A percentile compares a stretch with the other conserved stretches of the same genome.
phyloP scores from a whole-genome alignment of 495 filamentous ascomycete species.

The Usnea hakonensis region DNA sequence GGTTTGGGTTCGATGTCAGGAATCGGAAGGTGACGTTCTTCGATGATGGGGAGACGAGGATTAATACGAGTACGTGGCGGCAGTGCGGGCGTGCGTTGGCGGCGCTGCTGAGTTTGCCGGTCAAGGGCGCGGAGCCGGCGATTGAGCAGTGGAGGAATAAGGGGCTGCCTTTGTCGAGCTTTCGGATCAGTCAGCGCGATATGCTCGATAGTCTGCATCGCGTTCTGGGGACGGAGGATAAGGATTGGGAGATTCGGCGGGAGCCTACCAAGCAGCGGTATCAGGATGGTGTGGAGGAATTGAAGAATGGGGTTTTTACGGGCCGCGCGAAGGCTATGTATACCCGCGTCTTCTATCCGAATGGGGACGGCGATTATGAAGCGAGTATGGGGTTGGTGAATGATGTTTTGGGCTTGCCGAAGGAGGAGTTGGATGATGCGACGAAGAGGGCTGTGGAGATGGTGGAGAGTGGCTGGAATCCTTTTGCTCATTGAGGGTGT shows the following conservation, averaged over 20 bases:
- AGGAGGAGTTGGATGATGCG: constrained; percentile 50
- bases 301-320: constrained; percentile 27
- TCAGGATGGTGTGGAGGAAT: constrained; percentile 31
- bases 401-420: constrained; percentile 41
- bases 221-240: constrained; percentile 41
- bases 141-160: constrained; percentile 32
- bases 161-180: constrained; percentile 36
- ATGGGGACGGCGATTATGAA: constrained; percentile 36
- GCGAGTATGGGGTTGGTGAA: constrained; percentile 36
- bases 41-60: constrained; percentile 39
- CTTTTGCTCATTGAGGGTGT: not conserved
- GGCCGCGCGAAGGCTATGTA: constrained; percentile 48
- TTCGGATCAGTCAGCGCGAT: constrained; percentile 41
- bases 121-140: constrained; percentile 25
- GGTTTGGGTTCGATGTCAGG: constrained; percentile 32
- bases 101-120: constrained; percentile 31
- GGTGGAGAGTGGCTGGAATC: constrained; percentile 14
- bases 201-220: constrained; percentile 45
- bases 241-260: constrained; percentile 48
- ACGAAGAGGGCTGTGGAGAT: constrained; percentile 35
- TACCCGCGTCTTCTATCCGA: constrained; percentile 39
- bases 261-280: constrained; percentile 39
- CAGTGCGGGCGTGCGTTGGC: constrained; percentile 42
- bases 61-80: constrained; percentile 33
- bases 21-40: constrained; percentile 33